Percentiles rank a stretch among this genome's conserved stretches.
phyloP scores from a whole-genome alignment of 805 yeast genomes.

The Debaryomyces castellii region DNA sequence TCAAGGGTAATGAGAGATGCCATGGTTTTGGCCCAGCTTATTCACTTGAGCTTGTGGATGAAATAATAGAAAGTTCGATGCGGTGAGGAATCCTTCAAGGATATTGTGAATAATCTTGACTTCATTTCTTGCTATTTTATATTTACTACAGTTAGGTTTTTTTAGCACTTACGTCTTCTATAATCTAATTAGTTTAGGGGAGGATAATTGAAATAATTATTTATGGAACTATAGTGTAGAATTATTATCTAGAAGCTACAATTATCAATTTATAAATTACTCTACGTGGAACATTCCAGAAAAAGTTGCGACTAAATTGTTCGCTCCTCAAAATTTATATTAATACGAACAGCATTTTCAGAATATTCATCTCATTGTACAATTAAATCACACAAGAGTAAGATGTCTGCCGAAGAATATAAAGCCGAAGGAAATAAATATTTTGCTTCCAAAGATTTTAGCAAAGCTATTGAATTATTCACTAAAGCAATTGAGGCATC shows the following conservation, averaged over 20 bases:
- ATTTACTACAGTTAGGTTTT: not conserved
- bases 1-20: conserved; percentile 71
- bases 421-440: conserved; percentile 94
- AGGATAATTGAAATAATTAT: not conserved
- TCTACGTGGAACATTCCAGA: not conserved
- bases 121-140: not conserved
- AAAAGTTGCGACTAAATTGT: not conserved
- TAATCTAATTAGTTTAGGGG: not conserved
- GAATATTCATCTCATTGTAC: too few species aligned
- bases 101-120: not conserved
- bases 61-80: conserved; percentile 22
- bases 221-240: not conserved
- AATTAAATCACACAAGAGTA: not conserved
- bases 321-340: not conserved
- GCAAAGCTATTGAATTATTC: conserved; percentile 76
- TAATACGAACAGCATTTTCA: not conserved
- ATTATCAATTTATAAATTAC: too few species aligned
- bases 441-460: conserved; percentile 82
- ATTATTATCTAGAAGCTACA: too few species aligned
- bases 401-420: conserved; percentile 61
- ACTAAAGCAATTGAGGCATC: conserved; percentile 86
- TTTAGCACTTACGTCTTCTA: not conserved
- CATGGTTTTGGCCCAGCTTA: conserved; percentile 81
- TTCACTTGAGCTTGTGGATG: conserved; percentile 43
- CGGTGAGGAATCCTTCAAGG: not conserved